Base-by-base conservation (phyloP, 2,329 filamentous ascomycete species). In the Neonectria magnoliae region DNA sequence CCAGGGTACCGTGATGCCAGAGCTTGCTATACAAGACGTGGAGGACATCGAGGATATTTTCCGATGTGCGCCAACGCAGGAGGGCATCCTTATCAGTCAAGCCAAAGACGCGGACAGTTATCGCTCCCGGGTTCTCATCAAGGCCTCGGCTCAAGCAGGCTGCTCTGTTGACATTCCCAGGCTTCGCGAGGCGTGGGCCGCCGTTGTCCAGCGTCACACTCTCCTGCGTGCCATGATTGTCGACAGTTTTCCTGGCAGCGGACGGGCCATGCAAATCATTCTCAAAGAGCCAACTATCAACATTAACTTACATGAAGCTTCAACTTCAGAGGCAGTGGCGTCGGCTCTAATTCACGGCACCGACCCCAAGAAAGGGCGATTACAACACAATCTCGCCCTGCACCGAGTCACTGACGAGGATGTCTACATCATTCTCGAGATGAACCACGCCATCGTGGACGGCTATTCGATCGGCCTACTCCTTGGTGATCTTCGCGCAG, bases 31-130 rank as follows among this genome's bases (percentile, higher is more conserved):
- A 22, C 20, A 22, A 2, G 18, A 20, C 2, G 10, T 45, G n/a
- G 42, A 25, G 14, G n/a, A 45, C 31, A 36, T 66, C 7, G 51
- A 66, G 22, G 57, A 64, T 11, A 53, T 54, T 42, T 66, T 54
- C 29, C 60, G 60, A 16, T 66, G 64, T 33, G 60, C 60, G n/a
- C 57, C 64, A 8, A 59, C 64, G 14, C 64, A 66, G 33, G 60
- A 66, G 25, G 64, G 64, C 9, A 57, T 66, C 13, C 47, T 66
- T 2, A 53, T 64, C 47, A 59, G 51, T 36, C 64, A 66, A 42
- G 56, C 52, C 7, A 66, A 64, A 47, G 31, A 55, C 25, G 22
- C 52, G 2, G 57, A 48, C 4, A 66, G 31, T n/a, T 66, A 66
- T 33, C 52, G 53, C 55, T 53, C 53, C 38, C 41, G 52, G 22